Conservation (phyloP, 441 rosid species). For the Mallotus repandus region DNA sequence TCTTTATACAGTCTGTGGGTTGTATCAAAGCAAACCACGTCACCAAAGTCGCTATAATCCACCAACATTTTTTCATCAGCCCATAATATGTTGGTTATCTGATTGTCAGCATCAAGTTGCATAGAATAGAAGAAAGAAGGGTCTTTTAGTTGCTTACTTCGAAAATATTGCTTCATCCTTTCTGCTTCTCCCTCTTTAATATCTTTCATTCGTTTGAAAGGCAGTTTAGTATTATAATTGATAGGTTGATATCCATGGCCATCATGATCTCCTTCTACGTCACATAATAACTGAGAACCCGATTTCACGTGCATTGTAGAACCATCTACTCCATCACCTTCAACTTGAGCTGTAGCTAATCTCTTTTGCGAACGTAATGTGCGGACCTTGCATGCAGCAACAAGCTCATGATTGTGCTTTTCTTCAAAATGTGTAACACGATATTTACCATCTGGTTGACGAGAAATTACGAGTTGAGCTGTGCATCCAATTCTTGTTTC, state of each 20-base stretch:
- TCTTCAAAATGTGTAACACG: conserved; percentile 28
- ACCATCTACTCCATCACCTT: conserved; percentile 20
- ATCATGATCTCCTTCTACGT: conserved; percentile 16
- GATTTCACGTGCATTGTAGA: too few species aligned
- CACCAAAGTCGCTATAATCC: conserved; percentile 31
- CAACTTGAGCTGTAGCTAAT: conserved; percentile 21
- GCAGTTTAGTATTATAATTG: conserved; percentile 21
- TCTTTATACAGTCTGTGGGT: conserved; percentile 23
- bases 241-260: conserved; percentile 11
- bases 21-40: conserved; percentile 30
- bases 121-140: conserved; percentile 33
- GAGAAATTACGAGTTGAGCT: conserved; percentile 31
- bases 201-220: conserved; percentile 22
- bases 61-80: conserved; percentile 28
- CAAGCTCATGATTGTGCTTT: conserved; percentile 34
- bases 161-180: conserved; percentile 32
- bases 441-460: conserved; percentile 28
- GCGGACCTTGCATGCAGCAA: conserved; percentile 26
- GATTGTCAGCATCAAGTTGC: conserved; percentile 34
- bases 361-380: conserved; percentile 34
- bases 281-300: conserved; percentile 12
- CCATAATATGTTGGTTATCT: conserved; percentile 31
- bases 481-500: conserved; percentile 18
- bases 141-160: conserved; percentile 27
- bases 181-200: conserved; percentile 33